These are phyloP conservation scores for Leucoagaricus sp. DNA, from an alignment of 1,284 basidiomycete genomes.

Conservation along the genomic window DNA sequence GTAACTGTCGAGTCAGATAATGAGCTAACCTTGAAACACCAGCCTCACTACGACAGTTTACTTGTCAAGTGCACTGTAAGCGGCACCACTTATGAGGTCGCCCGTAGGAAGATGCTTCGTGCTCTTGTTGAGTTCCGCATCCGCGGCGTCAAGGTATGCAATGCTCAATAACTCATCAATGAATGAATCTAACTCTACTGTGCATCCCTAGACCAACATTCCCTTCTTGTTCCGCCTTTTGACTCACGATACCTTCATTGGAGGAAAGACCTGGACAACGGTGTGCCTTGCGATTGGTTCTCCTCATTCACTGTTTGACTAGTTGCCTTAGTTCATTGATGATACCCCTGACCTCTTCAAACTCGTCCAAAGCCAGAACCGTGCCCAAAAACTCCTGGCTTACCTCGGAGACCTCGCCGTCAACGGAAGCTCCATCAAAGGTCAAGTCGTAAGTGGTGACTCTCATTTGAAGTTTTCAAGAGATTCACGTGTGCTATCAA, in stretches of 20 bases:
- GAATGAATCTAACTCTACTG: not conserved
- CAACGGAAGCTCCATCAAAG: conserved; percentile 97
- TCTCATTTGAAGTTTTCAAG: not conserved
- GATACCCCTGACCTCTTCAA: conserved; percentile 99
- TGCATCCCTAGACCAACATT: conserved; percentile 82
- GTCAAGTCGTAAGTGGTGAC: conserved; percentile 58
- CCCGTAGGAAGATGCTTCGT: conserved; percentile 98
- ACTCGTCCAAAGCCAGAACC: conserved; percentile 96
- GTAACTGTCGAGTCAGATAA: not conserved
- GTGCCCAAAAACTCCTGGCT: conserved; percentile 95
- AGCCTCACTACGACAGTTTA: conserved; percentile 98
- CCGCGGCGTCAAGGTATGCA: conserved; percentile 88
- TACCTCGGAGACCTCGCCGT: conserved; percentile 98
- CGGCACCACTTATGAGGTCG: conserved; percentile 98
- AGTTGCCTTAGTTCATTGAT: conserved; percentile 83
- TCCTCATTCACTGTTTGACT: not conserved
- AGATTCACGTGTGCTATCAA: conserved; percentile 6
- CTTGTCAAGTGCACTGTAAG: conserved; percentile 97
- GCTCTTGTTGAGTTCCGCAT: conserved; percentile 99
- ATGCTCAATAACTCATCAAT: not conserved
- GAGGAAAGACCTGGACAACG: conserved; percentile 97
- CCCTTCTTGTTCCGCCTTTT: conserved; percentile 98
- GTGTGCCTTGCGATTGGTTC: conserved; percentile 39
- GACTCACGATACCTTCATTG: conserved; percentile 97
- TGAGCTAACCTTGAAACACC: not conserved